A percentile compares a stretch with the other conserved stretches of the same genome.
Evolutionary conservation across 2,329 filamentous ascomycete genomes (phyloP).

Genomic region (Botrytis aclada): DNA sequence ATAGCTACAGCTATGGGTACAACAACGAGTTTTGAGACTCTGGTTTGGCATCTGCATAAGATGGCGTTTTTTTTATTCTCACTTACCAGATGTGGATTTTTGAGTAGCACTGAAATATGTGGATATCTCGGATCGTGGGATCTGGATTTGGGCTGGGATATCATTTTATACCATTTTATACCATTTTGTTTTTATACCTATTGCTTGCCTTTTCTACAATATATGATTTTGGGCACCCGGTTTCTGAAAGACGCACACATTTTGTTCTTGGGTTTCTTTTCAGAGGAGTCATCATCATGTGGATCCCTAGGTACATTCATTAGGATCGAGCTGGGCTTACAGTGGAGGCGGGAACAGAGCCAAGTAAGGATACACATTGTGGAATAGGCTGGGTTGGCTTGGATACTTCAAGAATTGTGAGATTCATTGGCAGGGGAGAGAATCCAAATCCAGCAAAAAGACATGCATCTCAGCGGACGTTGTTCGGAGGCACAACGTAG

Average conservation of each 20-base stretch:
- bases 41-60: slow-evolving; percentile 19
- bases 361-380: background rate
- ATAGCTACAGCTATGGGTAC: slow-evolving; percentile 14
- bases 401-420: background rate
- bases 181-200: slow-evolving; percentile 12
- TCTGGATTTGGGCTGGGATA: background rate
- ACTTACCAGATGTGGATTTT: slow-evolving; percentile 11
- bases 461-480: background rate
- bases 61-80: slow-evolving; percentile 17
- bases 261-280: background rate
- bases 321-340: background rate
- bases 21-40: slow-evolving; percentile 15
- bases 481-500: slow-evolving; percentile 6
- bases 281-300: background rate
- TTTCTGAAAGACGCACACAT: background rate
- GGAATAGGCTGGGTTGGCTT: slow-evolving; percentile 2
- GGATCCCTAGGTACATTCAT: background rate
- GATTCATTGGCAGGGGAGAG: background rate
- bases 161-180: slow-evolving; percentile 13
- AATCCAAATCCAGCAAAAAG: background rate
- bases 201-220: slow-evolving; percentile 8
- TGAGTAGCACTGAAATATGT: background rate
- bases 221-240: slow-evolving; percentile 1
- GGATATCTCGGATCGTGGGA: background rate
- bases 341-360: background rate